Base-by-base conservation (phyloP, 441 rosid genomes). In the Populus hybrid region DNA sequence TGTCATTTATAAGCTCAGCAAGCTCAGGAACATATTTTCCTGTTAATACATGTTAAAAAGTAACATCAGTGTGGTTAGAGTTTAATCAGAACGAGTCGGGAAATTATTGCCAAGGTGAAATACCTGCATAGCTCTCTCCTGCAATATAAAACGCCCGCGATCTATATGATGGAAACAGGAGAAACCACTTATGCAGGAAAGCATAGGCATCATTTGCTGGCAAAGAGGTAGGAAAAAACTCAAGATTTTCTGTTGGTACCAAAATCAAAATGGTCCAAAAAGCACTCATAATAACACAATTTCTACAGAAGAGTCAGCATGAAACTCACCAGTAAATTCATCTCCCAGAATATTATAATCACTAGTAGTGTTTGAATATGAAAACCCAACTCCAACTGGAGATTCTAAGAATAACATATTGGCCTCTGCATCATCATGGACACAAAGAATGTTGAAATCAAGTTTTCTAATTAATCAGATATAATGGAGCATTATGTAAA, bases 81-180 rank as follows among this genome's bases (percentile, higher is more conserved):
- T 16, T 31, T 28, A 31, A 80, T 42, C 24, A 33, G 56, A 12
- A 33, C 61, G 24, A 72, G 50, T 33, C 16, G 3, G 40, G 69
- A 56, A 67, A 16, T 11, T 14, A 24, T 26, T 53, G 79, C 21
- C 21, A 20, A 23, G 11, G n/a, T 72, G 26, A 81, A 21, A n/a
- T 74, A 94, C 99, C 99, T 79, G 99, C 99, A 77, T 95, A 95
- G 85, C 99, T 95, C 86, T 95, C 99, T 64, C 99, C 99, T 1
- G 98, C 98, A 68, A 95, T 90, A 78, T 94, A 95, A 80, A 94
- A 92, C 2, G 84, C 64, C 72, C 85, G 81, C 0, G 29, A 77
- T 84, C 83, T 88, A 76, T 90, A 89, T 1, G 87, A 78, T 20
- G 99, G 99, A 75, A 90, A 95, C 83, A 79, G 88, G 81, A 85